These are phyloP conservation scores for Tolypocladium guangdongense DNA, from an alignment of 2,329 filamentous ascomycete species.

Conservation along the genomic window DNA sequence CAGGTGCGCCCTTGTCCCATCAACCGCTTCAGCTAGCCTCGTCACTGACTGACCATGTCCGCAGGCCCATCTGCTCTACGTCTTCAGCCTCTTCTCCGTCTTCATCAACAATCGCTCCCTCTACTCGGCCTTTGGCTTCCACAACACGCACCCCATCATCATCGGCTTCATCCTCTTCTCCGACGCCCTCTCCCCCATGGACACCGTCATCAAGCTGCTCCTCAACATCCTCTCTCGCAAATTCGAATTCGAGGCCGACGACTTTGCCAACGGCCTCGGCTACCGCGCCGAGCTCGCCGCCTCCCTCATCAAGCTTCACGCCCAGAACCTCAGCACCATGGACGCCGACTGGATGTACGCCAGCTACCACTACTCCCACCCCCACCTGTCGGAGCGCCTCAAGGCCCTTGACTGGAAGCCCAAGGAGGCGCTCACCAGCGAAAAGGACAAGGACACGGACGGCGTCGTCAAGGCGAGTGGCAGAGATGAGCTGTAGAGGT, in stretches of 20 bases:
- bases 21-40: too few species aligned
- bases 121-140: slow-evolving; percentile 86
- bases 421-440: slow-evolving; percentile 31
- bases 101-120: slow-evolving; percentile 94
- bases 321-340: slow-evolving; percentile 97
- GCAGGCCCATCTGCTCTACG: slow-evolving; percentile 87
- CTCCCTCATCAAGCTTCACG: slow-evolving; percentile 92
- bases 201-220: slow-evolving; percentile 84
- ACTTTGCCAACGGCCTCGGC: slow-evolving; percentile 75
- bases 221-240: slow-evolving; percentile 94
- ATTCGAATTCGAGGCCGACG: slow-evolving; percentile 94
- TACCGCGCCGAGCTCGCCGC: slow-evolving; percentile 74
- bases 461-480: slow-evolving; percentile 58
- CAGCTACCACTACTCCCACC: slow-evolving; percentile 97
- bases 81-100: slow-evolving; percentile 91
- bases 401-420: slow-evolving; percentile 84
- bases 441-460: slow-evolving; percentile 27
- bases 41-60: neutral
- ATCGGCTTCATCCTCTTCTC: slow-evolving; percentile 97
- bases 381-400: slow-evolving; percentile 86
- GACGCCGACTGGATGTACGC: slow-evolving; percentile 98
- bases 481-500: slow-evolving; percentile 59
- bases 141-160: slow-evolving; percentile 75
- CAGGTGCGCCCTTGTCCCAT: slow-evolving; percentile 35
- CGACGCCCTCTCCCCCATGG: slow-evolving; percentile 88